Evolutionary conservation across 352 stramenopile genomes (phyloP), one percentile per base, ranked within the genome.

Genomic region (Aphanomyces astaci): DNA sequence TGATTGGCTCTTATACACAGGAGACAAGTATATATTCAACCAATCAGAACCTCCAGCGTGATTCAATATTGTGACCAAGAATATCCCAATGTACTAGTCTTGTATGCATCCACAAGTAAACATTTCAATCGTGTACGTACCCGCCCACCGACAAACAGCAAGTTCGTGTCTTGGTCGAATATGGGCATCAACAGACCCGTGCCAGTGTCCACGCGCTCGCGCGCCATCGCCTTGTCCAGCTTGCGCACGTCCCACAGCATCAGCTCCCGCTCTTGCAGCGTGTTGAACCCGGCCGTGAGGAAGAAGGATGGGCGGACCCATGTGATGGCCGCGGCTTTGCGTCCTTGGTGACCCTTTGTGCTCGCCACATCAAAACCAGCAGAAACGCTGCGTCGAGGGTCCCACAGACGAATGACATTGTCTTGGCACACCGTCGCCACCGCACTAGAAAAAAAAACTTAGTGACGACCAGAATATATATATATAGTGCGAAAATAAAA

Each of bases 181-280:
- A 89, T 64, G n/a, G 82, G 86, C 36, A 87, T 79, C 28, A 92
- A 73, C 54, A 81, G 70, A 0, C 86, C 86, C 43, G 87, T 82
- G 48, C 78, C 76, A n/a, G 77, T 75, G 33, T 86, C 81, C 15
- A 94, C 70, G 0, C 84, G 80, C 70, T 91, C 83, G 11, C 84
- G 77, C 56, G 81, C 76, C 49, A 91, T 54, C 7, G 78, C 73
- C 36, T 78, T 80, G 22, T 66, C 39, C 7, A 88, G 57, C 39
- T 82, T 74, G n/a, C 84, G 78, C 27, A 74, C 66, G 22, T 94
- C 86, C 86, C 83, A 94, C 4, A 94, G 70, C 70, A 90, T 90
- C 11, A 94, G 65, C 56, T 94, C 86, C 2, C 82, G 68, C 55
- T 91, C 84, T 53, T 89, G 83, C 76, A 89, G 80, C 9, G 62